Evolutionary conservation across 257 asterid genomes (phyloP).

Genomic region (Buddleja alternifolia): DNA sequence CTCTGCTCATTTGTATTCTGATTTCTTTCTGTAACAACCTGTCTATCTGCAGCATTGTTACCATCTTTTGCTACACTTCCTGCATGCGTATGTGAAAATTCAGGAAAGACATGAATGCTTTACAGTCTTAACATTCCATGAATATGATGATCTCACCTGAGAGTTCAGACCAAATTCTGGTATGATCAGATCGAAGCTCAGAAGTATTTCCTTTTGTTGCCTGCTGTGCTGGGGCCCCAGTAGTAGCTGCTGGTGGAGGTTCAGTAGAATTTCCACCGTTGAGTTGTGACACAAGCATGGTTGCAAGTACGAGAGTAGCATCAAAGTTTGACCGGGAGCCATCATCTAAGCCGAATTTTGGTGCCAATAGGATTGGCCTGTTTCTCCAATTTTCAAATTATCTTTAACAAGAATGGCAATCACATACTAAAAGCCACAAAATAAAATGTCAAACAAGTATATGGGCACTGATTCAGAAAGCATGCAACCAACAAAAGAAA

Average conservation of each 20-base stretch:
- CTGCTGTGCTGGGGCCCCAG: conserved; percentile 52
- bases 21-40: conserved; percentile 46
- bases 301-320: conserved; percentile 91
- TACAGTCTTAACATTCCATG: conserved; percentile 5
- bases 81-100: conserved; percentile 41
- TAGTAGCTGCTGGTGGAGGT: conserved; percentile 48
- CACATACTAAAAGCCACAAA: conserved; percentile 13
- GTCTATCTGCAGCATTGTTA: conserved; percentile 51
- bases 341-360: conserved; percentile 82
- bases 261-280: conserved; percentile 45
- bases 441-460: conserved; percentile 22
- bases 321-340: conserved; percentile 73
- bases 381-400: conserved; percentile 34
- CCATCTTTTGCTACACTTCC: conserved; percentile 76
- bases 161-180: conserved; percentile 97
- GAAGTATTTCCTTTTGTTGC: conserved; percentile 59
- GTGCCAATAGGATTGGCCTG: conserved; percentile 97
- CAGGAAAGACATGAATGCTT: conserved; percentile 25
- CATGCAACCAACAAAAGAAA: background rate
- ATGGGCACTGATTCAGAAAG: conserved; percentile 21
- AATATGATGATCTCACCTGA: conserved; percentile 59
- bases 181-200: conserved; percentile 81
- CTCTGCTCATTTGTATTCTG: conserved; percentile 44
- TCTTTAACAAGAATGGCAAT: conserved; percentile 20
- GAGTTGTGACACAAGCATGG: conserved; percentile 94